Conservation (phyloP, 345 rosid species). For the Mallotus nudiflorus region DNA sequence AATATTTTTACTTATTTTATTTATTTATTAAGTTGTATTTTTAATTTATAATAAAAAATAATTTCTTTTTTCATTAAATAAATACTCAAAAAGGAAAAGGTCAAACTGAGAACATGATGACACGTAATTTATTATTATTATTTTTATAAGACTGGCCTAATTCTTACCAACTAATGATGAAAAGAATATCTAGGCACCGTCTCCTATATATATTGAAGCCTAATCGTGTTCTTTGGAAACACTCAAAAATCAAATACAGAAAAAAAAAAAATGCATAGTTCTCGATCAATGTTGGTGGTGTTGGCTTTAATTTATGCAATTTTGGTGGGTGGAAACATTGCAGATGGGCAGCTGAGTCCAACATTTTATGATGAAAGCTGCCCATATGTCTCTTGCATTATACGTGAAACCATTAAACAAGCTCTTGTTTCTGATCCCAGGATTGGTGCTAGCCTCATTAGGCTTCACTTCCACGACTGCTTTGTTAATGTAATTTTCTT, state of each 20-base stretch:
- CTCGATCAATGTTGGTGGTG: neutral
- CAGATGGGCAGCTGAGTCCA: constrained; percentile 30
- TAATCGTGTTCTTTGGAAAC: neutral
- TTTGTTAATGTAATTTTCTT: constrained; percentile 31
- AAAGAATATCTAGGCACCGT: too few relatives aligned
- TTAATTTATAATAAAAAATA: too few relatives aligned
- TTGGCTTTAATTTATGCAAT: neutral
- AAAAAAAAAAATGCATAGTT: neutral
- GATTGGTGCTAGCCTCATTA: constrained; percentile 44
- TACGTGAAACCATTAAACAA: constrained; percentile 12
- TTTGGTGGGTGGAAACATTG: constrained; percentile 16
- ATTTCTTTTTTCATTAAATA: too few relatives aligned
- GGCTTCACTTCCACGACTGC: constrained; percentile 55
- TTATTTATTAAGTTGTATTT: too few relatives aligned
- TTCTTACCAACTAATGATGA: too few relatives aligned
- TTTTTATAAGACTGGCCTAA: too few relatives aligned
- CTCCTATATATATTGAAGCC: neutral
- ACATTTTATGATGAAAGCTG: constrained; percentile 35
- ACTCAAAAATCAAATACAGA: neutral
- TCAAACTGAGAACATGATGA: too few relatives aligned
- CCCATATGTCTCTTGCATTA: constrained; percentile 29
- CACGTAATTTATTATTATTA: too few relatives aligned
- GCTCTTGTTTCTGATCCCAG: constrained; percentile 30
- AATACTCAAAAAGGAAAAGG: too few relatives aligned
- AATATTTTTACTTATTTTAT: too few relatives aligned